A percentile compares a stretch with the other conserved stretches of the same genome.
Conservation (phyloP, 106 monocot genomes). For the Dioscorea zingiberensis region DNA sequence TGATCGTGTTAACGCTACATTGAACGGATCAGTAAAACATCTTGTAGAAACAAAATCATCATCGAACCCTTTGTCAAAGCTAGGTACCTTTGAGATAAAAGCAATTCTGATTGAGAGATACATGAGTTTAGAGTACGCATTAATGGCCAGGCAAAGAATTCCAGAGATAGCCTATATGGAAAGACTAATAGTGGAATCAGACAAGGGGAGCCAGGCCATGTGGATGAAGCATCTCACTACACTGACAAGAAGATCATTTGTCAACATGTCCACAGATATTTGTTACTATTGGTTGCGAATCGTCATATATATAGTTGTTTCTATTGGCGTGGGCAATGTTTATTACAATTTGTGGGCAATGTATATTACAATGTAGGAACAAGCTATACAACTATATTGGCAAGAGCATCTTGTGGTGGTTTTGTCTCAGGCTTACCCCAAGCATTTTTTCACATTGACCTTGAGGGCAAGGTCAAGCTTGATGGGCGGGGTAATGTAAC, state of each 20-base stretch:
- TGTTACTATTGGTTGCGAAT: slow-evolving; percentile 84
- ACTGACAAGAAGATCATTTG: slow-evolving; percentile 59
- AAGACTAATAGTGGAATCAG: slow-evolving; percentile 25
- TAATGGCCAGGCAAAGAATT: slow-evolving; percentile 29
- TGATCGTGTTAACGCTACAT: slow-evolving; percentile 51
- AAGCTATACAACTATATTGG: slow-evolving; percentile 65
- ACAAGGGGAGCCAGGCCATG: slow-evolving; percentile 44
- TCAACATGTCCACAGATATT: slow-evolving; percentile 81
- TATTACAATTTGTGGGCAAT: too few species aligned
- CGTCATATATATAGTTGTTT: slow-evolving; percentile 58
- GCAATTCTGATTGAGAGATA: slow-evolving; percentile 62
- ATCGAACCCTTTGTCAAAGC: slow-evolving; percentile 60
- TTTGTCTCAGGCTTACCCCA: slow-evolving; percentile 87
- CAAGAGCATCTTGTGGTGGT: slow-evolving; percentile 66
- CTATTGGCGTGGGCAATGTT: too few species aligned
- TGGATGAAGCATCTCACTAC: slow-evolving; percentile 81
- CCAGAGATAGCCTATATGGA: slow-evolving; percentile 58
- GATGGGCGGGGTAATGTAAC: too few species aligned
- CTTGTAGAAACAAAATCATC: slow-evolving; percentile 30
- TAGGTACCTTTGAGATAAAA: slow-evolving; percentile 72
- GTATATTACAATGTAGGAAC: slow-evolving; percentile 72
- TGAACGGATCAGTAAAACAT: slow-evolving; percentile 59
- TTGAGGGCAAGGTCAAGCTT: too few species aligned
- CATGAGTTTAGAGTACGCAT: slow-evolving; percentile 54
- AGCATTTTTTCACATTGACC: too few species aligned